Percentiles rank a stretch among this genome's conserved stretches.
These are phyloP conservation scores for Colletotrichum eleusines DNA, from an alignment of 2,329 filamentous ascomycete species.

Conservation along the genomic window DNA sequence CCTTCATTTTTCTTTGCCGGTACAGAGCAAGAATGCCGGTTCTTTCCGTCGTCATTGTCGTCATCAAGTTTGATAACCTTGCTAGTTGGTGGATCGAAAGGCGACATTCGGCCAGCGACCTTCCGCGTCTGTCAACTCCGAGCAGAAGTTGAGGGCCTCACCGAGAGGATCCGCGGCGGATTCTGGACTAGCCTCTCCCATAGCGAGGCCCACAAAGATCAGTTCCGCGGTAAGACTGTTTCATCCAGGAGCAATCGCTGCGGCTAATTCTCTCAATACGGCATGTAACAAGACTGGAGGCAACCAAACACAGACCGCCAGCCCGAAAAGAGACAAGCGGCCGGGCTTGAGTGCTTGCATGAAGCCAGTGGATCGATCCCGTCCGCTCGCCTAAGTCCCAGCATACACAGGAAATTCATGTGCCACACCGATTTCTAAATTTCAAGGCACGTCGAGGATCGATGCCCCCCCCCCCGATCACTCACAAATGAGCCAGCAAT, in stretches of 20 bases:
- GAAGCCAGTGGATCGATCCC: constrained; percentile 39
- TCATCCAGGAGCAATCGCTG: constrained; percentile 38
- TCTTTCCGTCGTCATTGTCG: background rate
- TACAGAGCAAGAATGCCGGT: constrained; percentile 18
- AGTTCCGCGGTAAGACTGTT: constrained; percentile 41
- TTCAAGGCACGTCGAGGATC: constrained; percentile 13
- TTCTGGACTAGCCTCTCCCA: constrained; percentile 29
- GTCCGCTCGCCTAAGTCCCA: constrained; percentile 33
- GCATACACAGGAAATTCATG: constrained; percentile 5
- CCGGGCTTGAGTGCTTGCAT: constrained; percentile 40
- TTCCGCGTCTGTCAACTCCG: constrained; percentile 37
- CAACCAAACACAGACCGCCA: constrained; percentile 30
- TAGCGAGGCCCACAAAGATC: constrained; percentile 37
- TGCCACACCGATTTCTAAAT: constrained; percentile 14
- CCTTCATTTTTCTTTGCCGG: background rate
- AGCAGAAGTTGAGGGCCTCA: constrained; percentile 20
- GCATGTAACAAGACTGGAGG: constrained; percentile 34
- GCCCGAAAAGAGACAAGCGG: constrained; percentile 32
- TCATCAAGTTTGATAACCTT: background rate
- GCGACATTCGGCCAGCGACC: constrained; percentile 24
- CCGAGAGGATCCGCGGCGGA: constrained; percentile 24
- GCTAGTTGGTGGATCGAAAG: constrained; percentile 2
- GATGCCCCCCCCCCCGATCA: background rate
- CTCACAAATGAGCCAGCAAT: background rate
- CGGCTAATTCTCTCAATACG: constrained; percentile 38